Conservation (phyloP, 2,329 filamentous ascomycete genomes). For the Microthyrium microscopicum region DNA sequence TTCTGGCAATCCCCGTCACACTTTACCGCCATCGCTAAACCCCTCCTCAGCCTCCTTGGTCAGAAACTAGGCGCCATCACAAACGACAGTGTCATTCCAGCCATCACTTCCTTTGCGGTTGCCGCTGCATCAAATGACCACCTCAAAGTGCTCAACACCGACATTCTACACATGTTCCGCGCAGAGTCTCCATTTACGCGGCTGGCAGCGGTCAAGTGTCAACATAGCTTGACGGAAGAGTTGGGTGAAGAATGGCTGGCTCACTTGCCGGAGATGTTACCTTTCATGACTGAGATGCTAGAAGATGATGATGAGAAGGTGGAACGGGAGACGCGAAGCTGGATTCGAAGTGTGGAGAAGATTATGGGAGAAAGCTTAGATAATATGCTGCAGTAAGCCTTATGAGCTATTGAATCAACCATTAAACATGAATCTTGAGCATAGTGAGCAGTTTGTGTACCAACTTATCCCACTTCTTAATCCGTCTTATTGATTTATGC, state of each 20-base stretch:
- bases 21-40: conserved; percentile 54
- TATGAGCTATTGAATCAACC: too few species aligned
- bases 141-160: conserved; percentile 72
- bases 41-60: conserved; percentile 47
- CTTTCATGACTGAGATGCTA: conserved; percentile 85
- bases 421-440: too few species aligned
- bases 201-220: conserved; percentile 64
- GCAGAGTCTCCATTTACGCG: conserved; percentile 55
- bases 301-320: conserved; percentile 94
- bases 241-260: conserved; percentile 89
- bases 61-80: conserved; percentile 15
- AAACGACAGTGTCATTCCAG: conserved; percentile 38
- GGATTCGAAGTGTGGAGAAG: conserved; percentile 81
- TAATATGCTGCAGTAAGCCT: too few species aligned
- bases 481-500: too few species aligned
- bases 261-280: conserved; percentile 86
- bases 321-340: conserved; percentile 72
- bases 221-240: conserved; percentile 62
- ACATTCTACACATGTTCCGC: conserved; percentile 62
- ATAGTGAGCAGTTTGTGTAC: too few species aligned
- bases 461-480: too few species aligned
- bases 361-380: conserved; percentile 83
- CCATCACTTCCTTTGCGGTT: conserved; percentile 62
- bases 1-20: conserved; percentile 92
- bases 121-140: conserved; percentile 76